phyloP scores from a whole-genome alignment of 2,329 filamentous ascomycete species.

The Xylariaceae sp. region DNA sequence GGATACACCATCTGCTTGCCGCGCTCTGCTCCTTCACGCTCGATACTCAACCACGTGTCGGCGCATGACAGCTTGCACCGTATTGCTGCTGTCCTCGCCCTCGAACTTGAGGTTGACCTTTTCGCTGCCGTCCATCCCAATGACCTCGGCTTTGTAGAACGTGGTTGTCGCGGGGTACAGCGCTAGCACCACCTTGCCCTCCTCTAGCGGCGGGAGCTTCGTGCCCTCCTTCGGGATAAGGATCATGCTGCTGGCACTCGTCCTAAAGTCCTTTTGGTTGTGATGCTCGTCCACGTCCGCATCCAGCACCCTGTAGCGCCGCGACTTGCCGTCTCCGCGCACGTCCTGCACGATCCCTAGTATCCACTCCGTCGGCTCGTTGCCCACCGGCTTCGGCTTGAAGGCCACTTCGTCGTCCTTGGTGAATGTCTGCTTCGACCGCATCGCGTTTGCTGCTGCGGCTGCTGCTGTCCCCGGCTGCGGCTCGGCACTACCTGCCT shows the following conservation, averaged over 20 bases:
- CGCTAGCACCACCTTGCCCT: conserved; percentile 71
- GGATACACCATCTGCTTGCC: too few relatives aligned
- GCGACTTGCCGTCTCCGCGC: conserved; percentile 71
- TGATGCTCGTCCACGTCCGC: conserved; percentile 71
- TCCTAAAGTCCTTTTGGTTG: conserved; percentile 67
- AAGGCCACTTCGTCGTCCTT: conserved; percentile 66
- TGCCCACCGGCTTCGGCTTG: conserved; percentile 53
- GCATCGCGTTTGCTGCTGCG: conserved; percentile 35
- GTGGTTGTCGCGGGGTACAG: conserved; percentile 82
- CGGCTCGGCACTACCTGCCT: conserved; percentile 49
- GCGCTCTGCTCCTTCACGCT: conserved; percentile 25
- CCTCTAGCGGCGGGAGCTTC: conserved; percentile 59
- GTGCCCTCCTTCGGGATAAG: conserved; percentile 61
- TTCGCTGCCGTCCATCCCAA: conserved; percentile 58
- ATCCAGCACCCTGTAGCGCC: conserved; percentile 77
- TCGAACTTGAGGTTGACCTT: conserved; percentile 72
- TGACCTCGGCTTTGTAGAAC: conserved; percentile 81
- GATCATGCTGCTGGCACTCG: conserved; percentile 73
- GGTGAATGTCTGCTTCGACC: conserved; percentile 55
- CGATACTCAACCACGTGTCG: conserved; percentile 75
- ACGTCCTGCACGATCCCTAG: conserved; percentile 76
- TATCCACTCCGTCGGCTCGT: conserved; percentile 63
- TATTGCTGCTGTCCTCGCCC: conserved; percentile 71
- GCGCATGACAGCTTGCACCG: conserved; percentile 71
- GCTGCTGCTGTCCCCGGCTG: conserved; percentile 36